These are phyloP conservation scores for Hirsutella thompsonii DNA, from an alignment of 2,329 filamentous ascomycete genomes.

Conservation along the genomic window DNA sequence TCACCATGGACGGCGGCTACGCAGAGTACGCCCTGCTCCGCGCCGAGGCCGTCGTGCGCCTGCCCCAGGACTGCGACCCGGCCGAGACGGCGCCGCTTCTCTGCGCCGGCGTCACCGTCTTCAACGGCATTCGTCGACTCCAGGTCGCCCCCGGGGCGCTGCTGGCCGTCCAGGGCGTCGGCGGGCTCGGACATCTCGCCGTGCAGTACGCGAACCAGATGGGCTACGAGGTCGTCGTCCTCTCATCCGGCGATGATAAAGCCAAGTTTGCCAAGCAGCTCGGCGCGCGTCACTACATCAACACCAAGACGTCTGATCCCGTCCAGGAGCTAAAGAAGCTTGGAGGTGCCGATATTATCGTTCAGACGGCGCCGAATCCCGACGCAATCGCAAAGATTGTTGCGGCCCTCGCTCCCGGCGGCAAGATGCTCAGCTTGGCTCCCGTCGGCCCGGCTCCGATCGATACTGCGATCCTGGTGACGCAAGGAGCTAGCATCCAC, in stretches of 20 bases:
- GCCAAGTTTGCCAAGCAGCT: constrained; percentile 46
- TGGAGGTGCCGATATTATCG: constrained; percentile 48
- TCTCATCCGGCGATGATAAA: constrained; percentile 55
- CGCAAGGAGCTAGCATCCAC: constrained; percentile 44
- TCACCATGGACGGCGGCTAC: constrained; percentile 53
- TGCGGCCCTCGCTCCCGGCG: constrained; percentile 36
- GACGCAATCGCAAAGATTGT: constrained; percentile 39
- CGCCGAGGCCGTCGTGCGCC: constrained; percentile 44
- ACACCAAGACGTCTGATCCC: constrained; percentile 38
- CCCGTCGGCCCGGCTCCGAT: constrained; percentile 32
- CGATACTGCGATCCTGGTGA: constrained; percentile 26
- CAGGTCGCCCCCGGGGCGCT: constrained; percentile 36
- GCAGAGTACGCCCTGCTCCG: constrained; percentile 50
- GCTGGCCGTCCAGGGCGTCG: constrained; percentile 53
- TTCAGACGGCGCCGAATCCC: constrained; percentile 50
- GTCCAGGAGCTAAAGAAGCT: constrained; percentile 36
- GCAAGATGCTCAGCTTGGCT: constrained; percentile 48
- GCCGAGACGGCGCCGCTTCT: constrained; percentile 45
- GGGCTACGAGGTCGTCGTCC: constrained; percentile 60
- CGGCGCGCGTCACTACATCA: constrained; percentile 31
- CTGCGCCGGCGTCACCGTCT: constrained; percentile 53
- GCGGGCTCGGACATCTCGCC: constrained; percentile 65
- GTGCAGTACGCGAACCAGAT: constrained; percentile 65
- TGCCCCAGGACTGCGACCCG: constrained; percentile 39
- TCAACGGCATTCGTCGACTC: constrained; percentile 44